Base-by-base conservation (phyloP, 1,284 basidiomycete species). In the Kalmanozyma brasiliensis region DNA sequence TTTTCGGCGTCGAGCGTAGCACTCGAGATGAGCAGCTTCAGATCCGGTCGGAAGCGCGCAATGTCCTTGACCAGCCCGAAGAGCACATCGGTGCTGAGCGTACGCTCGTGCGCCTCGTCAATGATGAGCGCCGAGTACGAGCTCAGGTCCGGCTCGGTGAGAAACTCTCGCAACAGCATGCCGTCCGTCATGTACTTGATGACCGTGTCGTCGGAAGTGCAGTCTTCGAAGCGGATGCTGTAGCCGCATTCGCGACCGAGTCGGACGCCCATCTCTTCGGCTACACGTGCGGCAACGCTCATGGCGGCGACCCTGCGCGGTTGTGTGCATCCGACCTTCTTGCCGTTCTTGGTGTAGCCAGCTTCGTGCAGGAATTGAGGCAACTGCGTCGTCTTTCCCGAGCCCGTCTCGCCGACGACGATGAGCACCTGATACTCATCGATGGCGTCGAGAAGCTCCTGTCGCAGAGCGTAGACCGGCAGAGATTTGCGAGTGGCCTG, bases 281-380 rank as follows among this genome's bases (percentile, higher is more conserved):
- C 95, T 4, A 99, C 96, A 84, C 96, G 94, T 5, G 94, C 93
- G 1, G 96, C 96, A 45, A 99, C 96, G 41, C 92, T 95, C 96
- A 98, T 98, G 29, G 96, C 96, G 4, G 96, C 96, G 13, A 99
- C 96, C 70, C 96, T 92, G 78, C 96, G 91, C 32, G 96, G 96
- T 83, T 99, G 96, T 0, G 96, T 99, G 80, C 96, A 99, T 0
- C 94, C 96, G 32, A 99, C 87, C 82, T 94, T 98, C 32, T 78
- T 75, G 8, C 95, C 94, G 70, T 88, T 87, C 19, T 89, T 87
- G 4, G 93, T 95, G 83, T 92, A 98, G 1, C 96, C 96, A 1
- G 93, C 94, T 85, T 98, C 96, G 81, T 97, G 93, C 6, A 98
- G 88, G 82, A 97, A 99, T 82, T 99, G 96, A 0, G 96, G 94